Conservation (phyloP, 2,329 filamentous ascomycete species). For the Fusarium phyllophilum region DNA sequence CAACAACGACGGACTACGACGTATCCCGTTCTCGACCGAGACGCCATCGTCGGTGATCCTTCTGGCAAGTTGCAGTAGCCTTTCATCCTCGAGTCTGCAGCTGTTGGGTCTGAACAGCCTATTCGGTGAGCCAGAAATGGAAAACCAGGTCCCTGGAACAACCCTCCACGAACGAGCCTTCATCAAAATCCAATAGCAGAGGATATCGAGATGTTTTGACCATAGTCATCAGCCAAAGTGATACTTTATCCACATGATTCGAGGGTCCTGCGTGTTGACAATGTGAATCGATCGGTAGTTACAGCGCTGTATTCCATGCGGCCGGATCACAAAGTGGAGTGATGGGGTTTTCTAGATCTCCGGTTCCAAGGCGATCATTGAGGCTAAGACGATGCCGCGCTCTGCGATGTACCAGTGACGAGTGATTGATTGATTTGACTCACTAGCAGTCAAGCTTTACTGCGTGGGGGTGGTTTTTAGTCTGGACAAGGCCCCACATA, state of each 20-base stretch:
- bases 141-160: slow-evolving; percentile 3
- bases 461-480: slow-evolving; percentile 31
- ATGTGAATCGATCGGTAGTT: slow-evolving; percentile 14
- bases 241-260: slow-evolving; percentile 28
- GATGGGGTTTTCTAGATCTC: slow-evolving; percentile 18
- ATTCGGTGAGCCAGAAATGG: slow-evolving; percentile 17
- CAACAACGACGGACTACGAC: neutral
- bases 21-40: slow-evolving; percentile 15
- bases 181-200: neutral
- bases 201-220: neutral
- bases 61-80: slow-evolving; percentile 27
- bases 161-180: neutral
- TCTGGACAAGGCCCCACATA: slow-evolving; percentile 29
- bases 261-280: slow-evolving; percentile 31
- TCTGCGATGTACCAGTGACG: slow-evolving; percentile 21
- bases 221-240: slow-evolving; percentile 6
- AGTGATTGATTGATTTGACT: slow-evolving; percentile 19
- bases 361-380: slow-evolving; percentile 21
- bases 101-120: slow-evolving; percentile 1
- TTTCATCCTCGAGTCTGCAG: slow-evolving; percentile 1
- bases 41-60: slow-evolving; percentile 12
- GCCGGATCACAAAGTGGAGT: slow-evolving; percentile 25
- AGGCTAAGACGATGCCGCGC: slow-evolving; percentile 26
- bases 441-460: slow-evolving; percentile 33
- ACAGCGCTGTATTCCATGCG: slow-evolving; percentile 7